Evolutionary conservation across 345 rosid species (phyloP).

Genomic region (Microcos paniculata): DNA sequence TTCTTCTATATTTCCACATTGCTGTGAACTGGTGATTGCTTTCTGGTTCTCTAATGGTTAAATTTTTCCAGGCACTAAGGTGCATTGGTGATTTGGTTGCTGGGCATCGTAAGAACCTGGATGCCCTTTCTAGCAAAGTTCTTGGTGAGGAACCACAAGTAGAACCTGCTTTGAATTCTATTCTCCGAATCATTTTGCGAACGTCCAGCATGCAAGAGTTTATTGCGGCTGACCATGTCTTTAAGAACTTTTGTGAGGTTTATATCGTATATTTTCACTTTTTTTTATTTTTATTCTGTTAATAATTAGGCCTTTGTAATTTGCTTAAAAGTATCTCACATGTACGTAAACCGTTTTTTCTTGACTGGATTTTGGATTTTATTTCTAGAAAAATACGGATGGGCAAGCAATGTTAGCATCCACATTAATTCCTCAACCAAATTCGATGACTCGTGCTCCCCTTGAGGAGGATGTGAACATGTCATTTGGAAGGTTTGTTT

Average conservation of each 20-base stretch:
- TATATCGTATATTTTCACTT: conserved; percentile 21
- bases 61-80: conserved; percentile 62
- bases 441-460: conserved; percentile 50
- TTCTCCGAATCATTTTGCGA: conserved; percentile 83
- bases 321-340: background rate
- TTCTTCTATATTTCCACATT: background rate
- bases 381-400: conserved; percentile 63
- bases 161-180: conserved; percentile 91
- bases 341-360: background rate
- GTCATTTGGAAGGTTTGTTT: conserved; percentile 93
- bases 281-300: background rate
- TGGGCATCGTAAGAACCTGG: conserved; percentile 76
- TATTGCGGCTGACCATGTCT: conserved; percentile 85
- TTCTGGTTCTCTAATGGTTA: conserved; percentile 15
- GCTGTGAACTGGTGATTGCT: background rate
- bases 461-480: conserved; percentile 86
- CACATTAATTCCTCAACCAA: conserved; percentile 87
- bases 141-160: conserved; percentile 89
- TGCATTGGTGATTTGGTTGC: conserved; percentile 80
- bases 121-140: conserved; percentile 81
- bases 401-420: conserved; percentile 94
- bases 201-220: conserved; percentile 90
- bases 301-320: background rate
- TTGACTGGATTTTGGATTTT: conserved; percentile 23
- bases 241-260: conserved; percentile 93